Evolutionary conservation across 768 basidiomycete genomes (phyloP), one percentile per base, ranked within the genome.

Genomic region (Rhizopogon vesiculosus): DNA sequence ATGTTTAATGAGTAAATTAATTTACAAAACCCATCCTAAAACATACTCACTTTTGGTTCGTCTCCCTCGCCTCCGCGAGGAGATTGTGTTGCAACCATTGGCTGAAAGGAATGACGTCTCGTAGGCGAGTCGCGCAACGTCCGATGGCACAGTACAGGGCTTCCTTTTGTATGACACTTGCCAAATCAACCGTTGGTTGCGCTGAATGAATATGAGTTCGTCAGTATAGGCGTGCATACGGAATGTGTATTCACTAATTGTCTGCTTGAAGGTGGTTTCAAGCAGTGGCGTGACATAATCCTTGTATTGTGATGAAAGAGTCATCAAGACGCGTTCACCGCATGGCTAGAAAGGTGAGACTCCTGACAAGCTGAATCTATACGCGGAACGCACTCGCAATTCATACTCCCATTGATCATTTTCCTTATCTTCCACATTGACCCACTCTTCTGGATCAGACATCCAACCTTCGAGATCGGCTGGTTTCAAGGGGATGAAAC

Each of bases 381-480:
- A n/a, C 33, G 44, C 1, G 56, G 38, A 38, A 70, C 86, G 29
- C 64, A 96, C 94, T 59, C 96, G 80, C 56, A 97, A 83, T 63
- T 96, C 93, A 63, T 82, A 98, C 62, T 94, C 88, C 94, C 95
- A 98, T 55, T 90, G 84, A 40, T 95, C 93, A 42, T 85, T 89
- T 59, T 93, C 93, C 59, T 86, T 86, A 56, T 93, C 92, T 69
- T 98, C 93, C 9, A 83, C 70, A 56, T 92, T 91, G 10, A 96
- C 82, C 92, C 93, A 99, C 62, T 95, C 91, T 74, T 99, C 96
- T 0, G 95, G 93, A 66, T 95, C 92, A 15, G 80, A 78, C 72
- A 86, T 78, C 91, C 95, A 93, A 5, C 79, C 80, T 60, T 92
- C 84, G 9, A 98, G 77, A 68, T 98, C 96, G 1, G 78, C 72